Conservation (phyloP, 73 alveolate species). For the Tetrahymena elliotti region DNA sequence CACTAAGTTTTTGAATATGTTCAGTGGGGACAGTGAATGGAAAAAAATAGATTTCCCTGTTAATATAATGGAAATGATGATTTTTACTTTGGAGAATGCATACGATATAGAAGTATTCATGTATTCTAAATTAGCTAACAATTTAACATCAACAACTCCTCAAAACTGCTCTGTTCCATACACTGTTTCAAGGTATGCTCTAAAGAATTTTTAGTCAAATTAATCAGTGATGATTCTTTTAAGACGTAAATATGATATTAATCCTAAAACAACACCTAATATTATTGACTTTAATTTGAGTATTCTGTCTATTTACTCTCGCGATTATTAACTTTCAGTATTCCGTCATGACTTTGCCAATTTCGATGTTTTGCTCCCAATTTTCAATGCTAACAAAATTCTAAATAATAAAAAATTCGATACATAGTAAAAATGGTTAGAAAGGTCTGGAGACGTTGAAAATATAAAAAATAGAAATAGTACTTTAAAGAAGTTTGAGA, state of each 20-base stretch:
- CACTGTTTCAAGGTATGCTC: not conserved
- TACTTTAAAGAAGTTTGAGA: not conserved
- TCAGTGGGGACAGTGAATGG: not conserved
- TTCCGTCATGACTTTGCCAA: not conserved
- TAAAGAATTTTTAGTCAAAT: not conserved
- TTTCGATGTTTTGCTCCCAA: not conserved
- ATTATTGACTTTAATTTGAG: not conserved
- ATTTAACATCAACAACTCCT: not conserved
- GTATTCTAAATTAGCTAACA: not conserved
- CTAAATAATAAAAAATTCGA: not conserved
- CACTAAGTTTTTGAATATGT: not conserved
- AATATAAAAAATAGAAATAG: not conserved
- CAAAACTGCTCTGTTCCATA: not conserved
- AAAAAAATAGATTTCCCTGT: not conserved
- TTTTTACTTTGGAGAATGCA: not conserved
- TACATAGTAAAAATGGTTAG: too few species aligned
- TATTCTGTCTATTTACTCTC: not conserved
- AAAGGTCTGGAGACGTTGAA: not conserved
- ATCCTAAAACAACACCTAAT: not conserved
- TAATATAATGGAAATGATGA: not conserved
- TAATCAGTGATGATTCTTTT: not conserved
- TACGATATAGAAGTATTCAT: not conserved
- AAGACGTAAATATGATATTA: not conserved
- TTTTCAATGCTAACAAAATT: not conserved
- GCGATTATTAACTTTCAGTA: not conserved